phyloP scores from a whole-genome alignment of 176 grass and related monocot genomes.

The Zea mays region Zm-B73-REFERENCE-NAM-5.0 NC_050105.1:36171501-36172000 shows the following conservation, averaged over 20 bases:
- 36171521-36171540: constrained; percentile 66
- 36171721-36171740: constrained; percentile 26
- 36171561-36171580: constrained; percentile 66
- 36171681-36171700: constrained; percentile 15
- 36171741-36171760: background rate
- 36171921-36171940: too few species aligned
- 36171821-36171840: background rate
- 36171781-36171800: background rate
- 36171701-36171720: constrained; percentile 32
- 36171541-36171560: constrained; percentile 81
- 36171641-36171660: background rate
- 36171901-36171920: background rate
- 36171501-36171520: constrained; percentile 73
- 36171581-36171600: constrained; percentile 62
- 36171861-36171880: background rate
- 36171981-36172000: too few species aligned
- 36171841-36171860: background rate
- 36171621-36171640: constrained; percentile 49
- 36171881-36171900: too few species aligned
- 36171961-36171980: too few species aligned
- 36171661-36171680: constrained; percentile 7
- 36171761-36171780: background rate
- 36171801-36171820: background rate
- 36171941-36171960: too few species aligned
- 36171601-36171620: constrained; percentile 54